Evolutionary conservation across 1,284 basidiomycete genomes (phyloP).

Genomic region (Ceratobasidium sp.): DNA sequence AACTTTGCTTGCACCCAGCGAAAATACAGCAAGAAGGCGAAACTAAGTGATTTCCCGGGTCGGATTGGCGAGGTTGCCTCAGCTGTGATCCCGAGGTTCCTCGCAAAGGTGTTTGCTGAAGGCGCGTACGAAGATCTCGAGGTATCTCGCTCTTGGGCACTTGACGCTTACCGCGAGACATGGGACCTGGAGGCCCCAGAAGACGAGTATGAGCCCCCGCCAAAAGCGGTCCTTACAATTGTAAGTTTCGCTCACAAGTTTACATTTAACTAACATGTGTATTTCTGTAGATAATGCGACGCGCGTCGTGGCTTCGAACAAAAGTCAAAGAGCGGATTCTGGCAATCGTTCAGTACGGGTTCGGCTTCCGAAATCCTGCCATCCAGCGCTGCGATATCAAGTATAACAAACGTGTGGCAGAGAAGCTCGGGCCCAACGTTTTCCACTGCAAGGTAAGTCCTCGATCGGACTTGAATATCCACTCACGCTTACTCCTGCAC

Average conservation of each 20-base stretch:
- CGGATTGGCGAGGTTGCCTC: conserved; percentile 3
- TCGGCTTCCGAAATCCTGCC: conserved; percentile 7
- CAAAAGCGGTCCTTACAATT: conserved; percentile 4
- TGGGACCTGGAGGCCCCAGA: conserved; percentile 7
- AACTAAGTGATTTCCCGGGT: conserved; percentile 6
- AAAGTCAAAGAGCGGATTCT: neutral
- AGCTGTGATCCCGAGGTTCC: conserved; percentile 19
- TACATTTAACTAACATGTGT: neutral
- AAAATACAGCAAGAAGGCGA: conserved; percentile 9
- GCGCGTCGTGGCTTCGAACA: conserved; percentile 23
- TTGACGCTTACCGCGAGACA: neutral
- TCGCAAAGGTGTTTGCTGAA: conserved; percentile 11
- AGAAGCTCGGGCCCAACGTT: conserved; percentile 2
- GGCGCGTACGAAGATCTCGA: conserved; percentile 10
- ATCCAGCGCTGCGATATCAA: conserved; percentile 2
- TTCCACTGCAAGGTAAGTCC: conserved; percentile 15
- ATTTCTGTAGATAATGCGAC: conserved; percentile 1
- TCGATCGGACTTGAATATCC: neutral
- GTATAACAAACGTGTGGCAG: conserved; percentile 10
- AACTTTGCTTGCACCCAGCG: neutral
- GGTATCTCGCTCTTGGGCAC: conserved; percentile 6
- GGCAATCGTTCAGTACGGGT: conserved; percentile 1
- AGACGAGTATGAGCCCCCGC: conserved; percentile 11
- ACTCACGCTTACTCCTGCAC: too few species aligned
- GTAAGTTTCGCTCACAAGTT: neutral